Evolutionary conservation across 345 rosid species (phyloP).

Genomic region (Gossypium arboreum): DNA sequence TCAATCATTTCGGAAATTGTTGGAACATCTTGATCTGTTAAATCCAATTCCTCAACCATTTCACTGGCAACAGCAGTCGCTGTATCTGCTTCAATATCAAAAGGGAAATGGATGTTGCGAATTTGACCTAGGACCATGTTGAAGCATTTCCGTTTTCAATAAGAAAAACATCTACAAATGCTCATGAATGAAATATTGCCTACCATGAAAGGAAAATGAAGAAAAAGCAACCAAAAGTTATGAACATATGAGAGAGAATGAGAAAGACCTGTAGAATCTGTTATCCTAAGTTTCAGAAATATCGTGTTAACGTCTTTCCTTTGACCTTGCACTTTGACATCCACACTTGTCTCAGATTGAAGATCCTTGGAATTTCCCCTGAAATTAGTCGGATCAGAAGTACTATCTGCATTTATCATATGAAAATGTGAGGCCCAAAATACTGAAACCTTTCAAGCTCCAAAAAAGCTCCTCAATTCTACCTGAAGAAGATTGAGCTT

Average conservation of each 20-base stretch:
- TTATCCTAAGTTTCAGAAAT: slow-evolving; percentile 78
- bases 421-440: slow-evolving; percentile 12
- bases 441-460: slow-evolving; percentile 4
- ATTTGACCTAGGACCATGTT: slow-evolving; percentile 47
- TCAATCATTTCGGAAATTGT: slow-evolving; percentile 72
- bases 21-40: slow-evolving; percentile 87
- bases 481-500: slow-evolving; percentile 38
- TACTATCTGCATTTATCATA: slow-evolving; percentile 34
- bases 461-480: slow-evolving; percentile 10
- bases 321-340: slow-evolving; percentile 76
- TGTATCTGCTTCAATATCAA: slow-evolving; percentile 82
- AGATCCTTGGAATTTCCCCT: slow-evolving; percentile 24
- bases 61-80: slow-evolving; percentile 82
- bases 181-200: slow-evolving; percentile 1
- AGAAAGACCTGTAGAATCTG: slow-evolving; percentile 68
- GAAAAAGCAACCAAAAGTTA: background rate
- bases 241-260: background rate
- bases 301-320: slow-evolving; percentile 70
- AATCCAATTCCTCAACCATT: slow-evolving; percentile 90
- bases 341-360: slow-evolving; percentile 41
- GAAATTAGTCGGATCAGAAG: slow-evolving; percentile 23
- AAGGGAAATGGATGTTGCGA: slow-evolving; percentile 95
- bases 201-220: background rate
- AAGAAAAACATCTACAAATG: slow-evolving; percentile 1
- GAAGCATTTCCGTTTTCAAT: slow-evolving; percentile 8